phyloP scores from a whole-genome alignment of 2,329 filamentous ascomycete species.

The Gyromitra esculenta region DNA sequence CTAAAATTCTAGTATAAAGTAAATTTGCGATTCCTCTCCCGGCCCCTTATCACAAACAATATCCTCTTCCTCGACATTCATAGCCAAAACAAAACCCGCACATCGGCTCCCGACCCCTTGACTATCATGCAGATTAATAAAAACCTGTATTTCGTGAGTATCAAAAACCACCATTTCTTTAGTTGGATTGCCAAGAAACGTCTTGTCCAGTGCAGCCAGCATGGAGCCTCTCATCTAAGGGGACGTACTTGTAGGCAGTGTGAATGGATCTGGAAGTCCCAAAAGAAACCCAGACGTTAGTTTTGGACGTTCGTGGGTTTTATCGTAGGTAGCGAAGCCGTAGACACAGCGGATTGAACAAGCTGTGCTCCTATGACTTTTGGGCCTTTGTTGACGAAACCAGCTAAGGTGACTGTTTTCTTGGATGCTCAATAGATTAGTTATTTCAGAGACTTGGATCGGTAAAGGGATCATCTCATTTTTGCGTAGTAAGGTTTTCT shows the following conservation, averaged over 20 bases:
- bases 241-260: not conserved
- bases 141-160: not conserved
- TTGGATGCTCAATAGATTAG: not conserved
- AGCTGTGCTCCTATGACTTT: not conserved
- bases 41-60: not conserved
- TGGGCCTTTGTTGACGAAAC: not conserved
- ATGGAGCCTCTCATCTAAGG: not conserved
- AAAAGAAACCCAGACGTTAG: not conserved
- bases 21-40: not conserved
- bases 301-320: not conserved
- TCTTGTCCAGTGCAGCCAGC: not conserved
- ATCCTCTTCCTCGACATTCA: not conserved
- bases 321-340: not conserved
- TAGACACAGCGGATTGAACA: not conserved
- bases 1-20: not conserved
- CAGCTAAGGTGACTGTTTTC: not conserved
- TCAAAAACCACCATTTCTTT: not conserved
- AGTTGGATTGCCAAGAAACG: not conserved
- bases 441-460: not conserved
- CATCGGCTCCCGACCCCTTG: not conserved
- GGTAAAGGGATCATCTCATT: not conserved
- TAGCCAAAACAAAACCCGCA: not conserved
- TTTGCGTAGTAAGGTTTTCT: not conserved
- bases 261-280: not conserved
- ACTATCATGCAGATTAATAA: not conserved